Conservation (phyloP, 176 grass and related monocot genomes). For the Oryza glumipatula region DNA sequence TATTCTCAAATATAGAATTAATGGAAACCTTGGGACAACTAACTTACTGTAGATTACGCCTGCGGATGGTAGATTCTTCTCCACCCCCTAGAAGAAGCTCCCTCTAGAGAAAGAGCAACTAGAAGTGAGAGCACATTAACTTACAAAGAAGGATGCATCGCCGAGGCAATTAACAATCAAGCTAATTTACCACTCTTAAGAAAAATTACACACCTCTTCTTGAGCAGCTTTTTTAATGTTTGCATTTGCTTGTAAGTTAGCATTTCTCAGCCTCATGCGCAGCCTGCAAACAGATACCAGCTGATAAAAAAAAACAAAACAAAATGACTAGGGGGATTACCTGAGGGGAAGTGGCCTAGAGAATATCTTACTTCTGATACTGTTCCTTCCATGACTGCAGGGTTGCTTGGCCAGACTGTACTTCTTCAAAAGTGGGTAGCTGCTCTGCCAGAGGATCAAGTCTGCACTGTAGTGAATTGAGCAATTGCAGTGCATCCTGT, state of each 20-base stretch:
- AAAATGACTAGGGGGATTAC: neutral
- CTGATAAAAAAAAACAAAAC: neutral
- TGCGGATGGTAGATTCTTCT: slow-evolving; percentile 69
- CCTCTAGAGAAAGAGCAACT: slow-evolving; percentile 58
- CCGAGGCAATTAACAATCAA: neutral
- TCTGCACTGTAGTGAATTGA: slow-evolving; percentile 75
- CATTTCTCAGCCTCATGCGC: slow-evolving; percentile 60
- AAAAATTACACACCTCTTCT: slow-evolving; percentile 59
- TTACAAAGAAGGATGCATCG: slow-evolving; percentile 1
- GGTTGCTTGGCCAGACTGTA: slow-evolving; percentile 58
- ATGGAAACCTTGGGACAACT: slow-evolving; percentile 27
- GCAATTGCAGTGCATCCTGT: slow-evolving; percentile 68
- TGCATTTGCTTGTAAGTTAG: slow-evolving; percentile 82
- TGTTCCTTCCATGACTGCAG: slow-evolving; percentile 78
- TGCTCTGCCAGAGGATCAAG: slow-evolving; percentile 77
- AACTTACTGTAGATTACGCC: slow-evolving; percentile 79
- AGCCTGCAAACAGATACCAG: slow-evolving; percentile 46
- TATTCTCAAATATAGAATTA: slow-evolving; percentile 7
- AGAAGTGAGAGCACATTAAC: slow-evolving; percentile 24
- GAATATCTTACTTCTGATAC: slow-evolving; percentile 55
- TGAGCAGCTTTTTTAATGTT: slow-evolving; percentile 83
- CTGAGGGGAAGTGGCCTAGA: neutral
- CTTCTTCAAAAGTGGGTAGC: slow-evolving; percentile 76
- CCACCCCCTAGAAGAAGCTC: slow-evolving; percentile 78
- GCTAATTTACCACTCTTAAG: slow-evolving; percentile 11